Conservation (phyloP, 1,139 yeast species). For the Suhomyces bolitotheri region DNA sequence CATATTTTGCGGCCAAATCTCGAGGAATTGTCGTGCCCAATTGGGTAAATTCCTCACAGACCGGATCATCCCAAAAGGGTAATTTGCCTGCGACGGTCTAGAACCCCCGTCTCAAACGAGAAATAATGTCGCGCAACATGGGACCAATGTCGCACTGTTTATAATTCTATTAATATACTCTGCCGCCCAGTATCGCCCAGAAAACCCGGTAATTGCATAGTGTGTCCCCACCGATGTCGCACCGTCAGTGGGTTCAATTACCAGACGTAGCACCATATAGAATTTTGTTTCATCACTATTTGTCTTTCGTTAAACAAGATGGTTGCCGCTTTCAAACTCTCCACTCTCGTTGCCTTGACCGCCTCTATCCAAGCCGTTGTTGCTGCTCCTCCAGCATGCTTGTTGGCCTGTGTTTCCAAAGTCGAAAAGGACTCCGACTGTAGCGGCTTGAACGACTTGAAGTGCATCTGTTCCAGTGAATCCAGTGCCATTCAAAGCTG, state of each 20-base stretch:
- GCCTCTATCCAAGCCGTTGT: conserved; percentile 49
- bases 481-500: conserved; percentile 55
- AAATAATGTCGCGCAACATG: conserved; percentile 10
- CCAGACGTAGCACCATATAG: too few relatives aligned
- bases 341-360: conserved; percentile 53
- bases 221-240: conserved; percentile 7
- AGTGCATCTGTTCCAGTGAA: conserved; percentile 64
- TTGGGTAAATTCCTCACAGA: conserved; percentile 4
- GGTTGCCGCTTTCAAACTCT: conserved; percentile 29
- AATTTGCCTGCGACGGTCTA: conserved; percentile 2
- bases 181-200: neutral
- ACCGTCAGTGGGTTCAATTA: too few relatives aligned
- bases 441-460: conserved; percentile 57
- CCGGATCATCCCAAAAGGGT: conserved; percentile 3
- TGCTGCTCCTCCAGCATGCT: conserved; percentile 88
- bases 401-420: conserved; percentile 80
- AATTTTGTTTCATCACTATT: conserved; percentile 1
- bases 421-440: conserved; percentile 60
- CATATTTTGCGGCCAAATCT: neutral
- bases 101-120: conserved; percentile 6
- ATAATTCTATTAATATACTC: conserved; percentile 6
- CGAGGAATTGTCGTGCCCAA: neutral
- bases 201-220: too few relatives aligned
- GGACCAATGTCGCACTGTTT: conserved; percentile 6
- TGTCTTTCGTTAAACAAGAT: conserved; percentile 13